Percentiles rank a stretch among this genome's conserved stretches.
Conservation (phyloP, 768 basidiomycete genomes). For the Termitomyces sp. region DNA sequence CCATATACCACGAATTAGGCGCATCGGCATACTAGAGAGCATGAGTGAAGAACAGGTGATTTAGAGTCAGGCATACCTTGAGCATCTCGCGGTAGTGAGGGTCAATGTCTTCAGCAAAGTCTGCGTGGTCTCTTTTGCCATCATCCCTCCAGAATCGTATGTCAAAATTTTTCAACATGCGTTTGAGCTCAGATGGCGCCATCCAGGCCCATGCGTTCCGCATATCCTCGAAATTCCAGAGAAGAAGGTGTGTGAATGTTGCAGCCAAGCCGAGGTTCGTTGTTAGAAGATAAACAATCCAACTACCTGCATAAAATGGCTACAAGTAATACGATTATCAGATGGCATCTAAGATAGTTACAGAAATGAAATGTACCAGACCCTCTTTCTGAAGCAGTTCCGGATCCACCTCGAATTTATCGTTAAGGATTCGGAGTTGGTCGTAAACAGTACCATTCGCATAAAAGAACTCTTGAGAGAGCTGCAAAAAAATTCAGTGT, state of each 20-base stretch:
- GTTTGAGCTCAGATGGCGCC: conserved; percentile 25
- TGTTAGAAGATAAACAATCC: conserved; percentile 37
- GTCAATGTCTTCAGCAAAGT: conserved; percentile 29
- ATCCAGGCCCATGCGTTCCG: conserved; percentile 40
- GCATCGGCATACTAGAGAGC: conserved; percentile 42
- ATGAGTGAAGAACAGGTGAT: not conserved
- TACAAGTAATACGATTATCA: conserved; percentile 4
- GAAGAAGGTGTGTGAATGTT: conserved; percentile 39
- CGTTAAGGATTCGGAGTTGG: conserved; percentile 40
- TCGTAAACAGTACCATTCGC: conserved; percentile 41
- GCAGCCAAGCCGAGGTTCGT: conserved; percentile 44
- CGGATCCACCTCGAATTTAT: conserved; percentile 36
- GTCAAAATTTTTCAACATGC: conserved; percentile 28
- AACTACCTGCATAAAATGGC: conserved; percentile 44
- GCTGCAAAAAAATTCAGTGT: conserved; percentile 23
- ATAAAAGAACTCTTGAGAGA: conserved; percentile 46
- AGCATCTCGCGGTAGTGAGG: conserved; percentile 49
- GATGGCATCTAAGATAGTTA: not conserved
- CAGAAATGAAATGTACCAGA: conserved; percentile 18
- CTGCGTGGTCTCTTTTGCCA: conserved; percentile 27
- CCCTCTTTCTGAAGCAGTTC: conserved; percentile 34
- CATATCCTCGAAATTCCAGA: conserved; percentile 40
- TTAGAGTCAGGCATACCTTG: conserved; percentile 25
- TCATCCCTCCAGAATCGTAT: conserved; percentile 38
- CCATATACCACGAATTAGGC: conserved; percentile 51